These are phyloP conservation scores for Cyamopsis tetragonoloba DNA, from an alignment of 306 rosid genomes.

Conservation along the genomic window DNA sequence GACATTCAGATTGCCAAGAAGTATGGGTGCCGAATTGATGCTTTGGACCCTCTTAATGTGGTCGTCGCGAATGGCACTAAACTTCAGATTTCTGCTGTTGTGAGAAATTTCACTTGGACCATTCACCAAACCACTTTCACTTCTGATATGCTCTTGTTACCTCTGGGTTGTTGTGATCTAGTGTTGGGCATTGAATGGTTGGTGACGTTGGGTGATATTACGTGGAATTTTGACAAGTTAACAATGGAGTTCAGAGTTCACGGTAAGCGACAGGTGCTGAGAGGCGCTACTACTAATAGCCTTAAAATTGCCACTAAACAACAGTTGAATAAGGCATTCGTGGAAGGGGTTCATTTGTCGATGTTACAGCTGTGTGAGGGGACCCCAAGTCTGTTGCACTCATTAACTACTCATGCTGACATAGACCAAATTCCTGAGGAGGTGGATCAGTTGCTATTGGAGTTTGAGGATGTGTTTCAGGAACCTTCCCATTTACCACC, in stretches of 20 bases:
- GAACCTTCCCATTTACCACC: not conserved
- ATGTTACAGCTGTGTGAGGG: not conserved
- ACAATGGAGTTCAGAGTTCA: not conserved
- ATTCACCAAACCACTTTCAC: not conserved
- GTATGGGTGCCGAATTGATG: not conserved
- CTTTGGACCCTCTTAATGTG: not conserved
- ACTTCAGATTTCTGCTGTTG: not conserved
- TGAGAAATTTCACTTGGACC: not conserved
- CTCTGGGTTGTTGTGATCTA: not conserved
- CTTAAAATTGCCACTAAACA: not conserved
- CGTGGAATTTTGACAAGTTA: not conserved
- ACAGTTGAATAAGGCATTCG: not conserved
- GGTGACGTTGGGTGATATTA: not conserved
- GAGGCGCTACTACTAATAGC: not conserved
- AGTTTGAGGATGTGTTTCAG: not conserved
- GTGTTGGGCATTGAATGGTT: not conserved
- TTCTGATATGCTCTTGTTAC: not conserved
- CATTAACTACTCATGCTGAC: not conserved
- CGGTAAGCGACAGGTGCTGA: not conserved
- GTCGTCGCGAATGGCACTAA: not conserved
- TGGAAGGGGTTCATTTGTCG: not conserved
- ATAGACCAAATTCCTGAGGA: not conserved
- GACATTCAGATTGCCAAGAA: not conserved
- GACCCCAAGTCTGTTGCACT: not conserved
- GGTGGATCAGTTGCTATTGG: not conserved